Evolutionary conservation across 2,329 filamentous ascomycete genomes (phyloP).

Genomic region (Pseudocercospora fuligena): DNA sequence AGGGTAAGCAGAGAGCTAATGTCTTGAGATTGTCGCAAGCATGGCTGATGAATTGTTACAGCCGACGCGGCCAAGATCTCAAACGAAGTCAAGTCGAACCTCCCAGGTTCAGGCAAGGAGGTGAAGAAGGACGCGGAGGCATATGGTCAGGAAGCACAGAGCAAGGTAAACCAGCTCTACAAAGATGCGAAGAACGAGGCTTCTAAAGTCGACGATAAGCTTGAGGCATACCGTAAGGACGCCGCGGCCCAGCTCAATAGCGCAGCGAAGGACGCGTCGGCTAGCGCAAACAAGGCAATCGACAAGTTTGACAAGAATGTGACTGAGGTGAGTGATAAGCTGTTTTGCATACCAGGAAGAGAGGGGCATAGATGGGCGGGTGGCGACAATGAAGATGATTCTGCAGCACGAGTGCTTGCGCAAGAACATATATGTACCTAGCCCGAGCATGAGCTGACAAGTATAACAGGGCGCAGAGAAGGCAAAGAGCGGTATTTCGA

Average conservation of each 20-base stretch:
- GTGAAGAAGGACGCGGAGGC: conserved; percentile 62
- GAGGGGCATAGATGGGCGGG: conserved; percentile 25
- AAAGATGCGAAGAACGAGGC: conserved; percentile 62
- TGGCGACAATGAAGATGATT: conserved; percentile 11
- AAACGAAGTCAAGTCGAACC: conserved; percentile 67
- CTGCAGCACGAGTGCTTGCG: conserved; percentile 2
- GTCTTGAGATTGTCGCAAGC: too few relatives aligned
- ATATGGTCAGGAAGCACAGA: conserved; percentile 57
- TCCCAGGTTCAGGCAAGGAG: conserved; percentile 67
- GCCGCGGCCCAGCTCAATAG: conserved; percentile 65
- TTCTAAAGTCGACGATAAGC: conserved; percentile 36
- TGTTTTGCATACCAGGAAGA: conserved; percentile 27
- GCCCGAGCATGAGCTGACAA: conserved; percentile 20
- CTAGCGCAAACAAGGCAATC: conserved; percentile 55
- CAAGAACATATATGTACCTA: background rate
- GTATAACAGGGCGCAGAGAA: conserved; percentile 66
- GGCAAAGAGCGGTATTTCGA: conserved; percentile 80
- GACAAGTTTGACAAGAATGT: conserved; percentile 85
- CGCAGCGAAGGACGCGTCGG: conserved; percentile 54
- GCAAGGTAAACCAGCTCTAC: conserved; percentile 65
- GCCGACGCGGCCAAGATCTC: conserved; percentile 76
- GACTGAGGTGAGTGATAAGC: conserved; percentile 44
- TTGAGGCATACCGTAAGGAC: conserved; percentile 44
- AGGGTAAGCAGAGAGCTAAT: conserved; percentile 64
- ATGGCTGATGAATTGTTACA: conserved; percentile 45